Conservation (phyloP, 352 stramenopile genomes). For the Globisporangium sylvaticum region DNA sequence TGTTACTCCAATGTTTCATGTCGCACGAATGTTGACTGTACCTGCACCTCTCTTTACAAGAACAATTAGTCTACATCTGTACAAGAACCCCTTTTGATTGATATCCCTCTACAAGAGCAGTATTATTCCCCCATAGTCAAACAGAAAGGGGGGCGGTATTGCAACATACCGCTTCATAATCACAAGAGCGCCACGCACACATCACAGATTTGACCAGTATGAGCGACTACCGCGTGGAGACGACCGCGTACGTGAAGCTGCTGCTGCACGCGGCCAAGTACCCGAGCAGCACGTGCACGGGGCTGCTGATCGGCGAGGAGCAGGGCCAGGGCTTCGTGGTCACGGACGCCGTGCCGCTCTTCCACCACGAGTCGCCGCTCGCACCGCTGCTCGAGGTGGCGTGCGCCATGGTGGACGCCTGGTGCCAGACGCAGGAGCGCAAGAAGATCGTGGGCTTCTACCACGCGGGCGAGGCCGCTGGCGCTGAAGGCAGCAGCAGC, state of each 20-base stretch:
- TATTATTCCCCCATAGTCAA: not conserved
- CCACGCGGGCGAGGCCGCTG: conserved; percentile 34
- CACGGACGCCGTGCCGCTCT: conserved; percentile 66
- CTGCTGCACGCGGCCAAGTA: conserved; percentile 67
- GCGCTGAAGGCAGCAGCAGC: conserved; percentile 18
- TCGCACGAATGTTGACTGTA: no score
- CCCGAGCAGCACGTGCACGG: conserved; percentile 38
- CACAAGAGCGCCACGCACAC: not conserved
- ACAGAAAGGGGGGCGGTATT: not conserved
- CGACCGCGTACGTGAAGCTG: conserved; percentile 71
- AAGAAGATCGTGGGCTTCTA: conserved; percentile 70
- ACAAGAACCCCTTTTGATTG: conserved; percentile 16
- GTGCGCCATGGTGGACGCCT: conserved; percentile 65
- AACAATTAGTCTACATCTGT: no score
- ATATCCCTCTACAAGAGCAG: conserved; percentile 24
- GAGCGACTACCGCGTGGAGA: conserved; percentile 60
- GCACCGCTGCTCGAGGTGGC: conserved; percentile 61
- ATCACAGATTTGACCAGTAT: conserved; percentile 21
- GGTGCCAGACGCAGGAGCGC: conserved; percentile 35
- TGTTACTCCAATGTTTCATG: not conserved
- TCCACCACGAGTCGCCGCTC: conserved; percentile 71
- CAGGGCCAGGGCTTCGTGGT: conserved; percentile 42
- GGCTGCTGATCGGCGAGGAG: conserved; percentile 57
- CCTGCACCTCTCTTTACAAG: conserved; percentile 12
- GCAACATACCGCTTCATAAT: not conserved